Evolutionary conservation across 306 rosid genomes (phyloP), one percentile per base, ranked within the genome.

Genomic region (Cercis canadensis): DNA sequence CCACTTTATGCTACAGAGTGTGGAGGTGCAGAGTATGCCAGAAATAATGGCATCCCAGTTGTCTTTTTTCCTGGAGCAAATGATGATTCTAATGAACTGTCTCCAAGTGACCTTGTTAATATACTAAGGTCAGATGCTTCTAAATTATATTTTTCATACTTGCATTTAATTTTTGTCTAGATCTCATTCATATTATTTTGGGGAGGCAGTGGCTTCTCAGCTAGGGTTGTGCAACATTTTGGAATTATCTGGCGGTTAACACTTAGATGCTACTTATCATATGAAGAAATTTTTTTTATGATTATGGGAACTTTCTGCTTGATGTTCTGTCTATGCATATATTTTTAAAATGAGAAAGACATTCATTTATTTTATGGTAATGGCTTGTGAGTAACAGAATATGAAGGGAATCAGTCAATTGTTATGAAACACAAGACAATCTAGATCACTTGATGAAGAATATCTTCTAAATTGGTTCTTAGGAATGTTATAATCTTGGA

Each of bases 11-110:
- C 60, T 2, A 8, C 78, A 92, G 96, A 78, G 8, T 90, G 95
- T 71, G 96, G 96, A 49, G 98, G 98, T 50, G 94, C 96, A 3
- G 77, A 82, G 52, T 90, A 85, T 76, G 98, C 96, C 32, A 87
- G 89, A 80, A 79, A 69, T 45, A 84, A 81, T 50, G 86, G 87
- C 78, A 89, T 94, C 56, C 92, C 96, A 0, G 87, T 89, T 70
- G 7, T 89, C 11, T 41, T 81, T 74, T 90, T 87, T 75, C 97
- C 97, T 15, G 85, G 78, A 73, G 29, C 84, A 8, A 81, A 81
- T 40, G 80, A 68, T 36, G 91, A 72, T 59, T 72, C 80, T n/a
- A 70, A 82, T 69, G 96, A 92, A 69, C 43, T 88, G 54, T 85
- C 89, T 49, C 82, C 96, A n/a, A 53, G 45, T 46, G 88, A 82